Base-by-base conservation (phyloP, 495 filamentous ascomycete species). In the Aspergillus biplanus region DNA sequence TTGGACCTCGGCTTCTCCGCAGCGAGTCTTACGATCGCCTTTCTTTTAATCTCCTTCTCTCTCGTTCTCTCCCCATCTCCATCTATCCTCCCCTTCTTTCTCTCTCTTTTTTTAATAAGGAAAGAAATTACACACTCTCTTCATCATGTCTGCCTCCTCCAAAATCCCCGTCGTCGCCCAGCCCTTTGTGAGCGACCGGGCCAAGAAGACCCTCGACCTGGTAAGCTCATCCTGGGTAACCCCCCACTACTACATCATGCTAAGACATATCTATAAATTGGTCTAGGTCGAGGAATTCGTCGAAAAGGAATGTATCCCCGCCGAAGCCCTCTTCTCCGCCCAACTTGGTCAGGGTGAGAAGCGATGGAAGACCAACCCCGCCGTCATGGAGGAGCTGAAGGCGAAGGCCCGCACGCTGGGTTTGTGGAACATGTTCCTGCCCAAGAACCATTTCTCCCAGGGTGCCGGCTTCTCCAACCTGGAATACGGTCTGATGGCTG, bases 341-440 rank as follows among this genome's bases (percentile, higher is more conserved):
- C 90, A 95, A 80, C 83, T 96, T 50, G 91, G 91, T 67, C 75
- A 88, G 56, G 90, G 89, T 61, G 82, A 87, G 44, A 73, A 86
- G 63, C 85, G 93, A 84, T 90, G 92, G 90, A 82, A 87, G 61
- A 80, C 84, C 34, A 90, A 92, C 72, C 95, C 95, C 27, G 71
- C 85, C 33, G 80, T 99, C 61, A 84, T 99, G 64, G 95, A 98
- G 66, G 86, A 91, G 46, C 83, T 99, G 65, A 99, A 99, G 83
- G 76, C 79, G 53, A 91, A 91, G 71, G 95, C 95, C 12, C 85
- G 84, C 71, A 82, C 88, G 69, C 80, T 93, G n/a, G 95, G 95
- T 0, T 82, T 99, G 49, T 99, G 95, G 95, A 99, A 99, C 75
- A 90, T 99, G 87, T 99, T 99, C 83, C 76, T 99, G 62, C 90